These are phyloP conservation scores for Mortierella claussenii DNA, from an alignment of 192 early-diverging fungal species.

Conservation along the genomic window DNA sequence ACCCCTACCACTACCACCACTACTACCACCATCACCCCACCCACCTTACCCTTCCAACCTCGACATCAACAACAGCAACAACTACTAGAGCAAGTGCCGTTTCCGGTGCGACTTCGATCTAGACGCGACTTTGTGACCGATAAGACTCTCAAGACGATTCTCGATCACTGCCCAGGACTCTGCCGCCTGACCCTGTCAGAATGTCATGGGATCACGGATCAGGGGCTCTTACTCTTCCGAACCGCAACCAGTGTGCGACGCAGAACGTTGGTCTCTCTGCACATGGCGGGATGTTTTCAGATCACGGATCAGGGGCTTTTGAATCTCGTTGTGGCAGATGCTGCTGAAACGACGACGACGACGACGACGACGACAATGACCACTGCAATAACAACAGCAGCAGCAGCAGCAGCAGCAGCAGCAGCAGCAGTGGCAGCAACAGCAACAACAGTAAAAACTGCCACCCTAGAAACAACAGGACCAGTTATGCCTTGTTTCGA, in stretches of 20 bases:
- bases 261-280: slow-evolving; percentile 28
- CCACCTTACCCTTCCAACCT: too few species aligned
- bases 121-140: slow-evolving; percentile 51
- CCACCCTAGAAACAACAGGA: too few species aligned
- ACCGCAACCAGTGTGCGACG: slow-evolving; percentile 14
- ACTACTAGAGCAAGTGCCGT: too few species aligned
- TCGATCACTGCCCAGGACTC: slow-evolving; percentile 49
- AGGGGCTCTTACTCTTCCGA: slow-evolving; percentile 7
- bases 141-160: slow-evolving; percentile 44
- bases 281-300: slow-evolving; percentile 33
- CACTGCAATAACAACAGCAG: too few species aligned
- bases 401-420: too few species aligned
- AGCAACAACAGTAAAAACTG: too few species aligned
- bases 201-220: slow-evolving; percentile 48
- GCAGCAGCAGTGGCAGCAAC: not conserved
- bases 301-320: slow-evolving; percentile 51
- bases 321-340: slow-evolving; percentile 11
- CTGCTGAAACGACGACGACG: too few species aligned
- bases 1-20: too few species aligned
- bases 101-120: slow-evolving; percentile 15
- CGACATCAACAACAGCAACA: too few species aligned
- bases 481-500: slow-evolving; percentile 14
- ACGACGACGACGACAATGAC: too few species aligned
- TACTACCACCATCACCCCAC: too few species aligned
- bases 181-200: slow-evolving; percentile 49